phyloP scores from a whole-genome alignment of 2,329 filamentous ascomycete genomes.

The Penicillium sp. region DNA sequence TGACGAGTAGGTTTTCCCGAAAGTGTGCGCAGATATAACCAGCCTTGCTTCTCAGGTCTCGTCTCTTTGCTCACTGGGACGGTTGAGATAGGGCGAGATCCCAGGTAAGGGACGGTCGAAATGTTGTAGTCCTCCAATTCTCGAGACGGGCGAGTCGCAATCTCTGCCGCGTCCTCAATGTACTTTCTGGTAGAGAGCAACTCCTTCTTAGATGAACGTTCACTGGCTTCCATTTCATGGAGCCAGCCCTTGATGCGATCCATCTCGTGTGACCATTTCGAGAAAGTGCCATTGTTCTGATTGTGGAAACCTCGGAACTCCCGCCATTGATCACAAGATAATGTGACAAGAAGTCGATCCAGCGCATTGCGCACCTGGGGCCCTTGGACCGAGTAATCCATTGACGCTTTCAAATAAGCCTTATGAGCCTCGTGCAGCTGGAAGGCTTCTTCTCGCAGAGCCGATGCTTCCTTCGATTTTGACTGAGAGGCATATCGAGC shows the following conservation, averaged over 20 bases:
- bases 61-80: constrained; percentile 55
- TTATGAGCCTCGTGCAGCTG: constrained; percentile 91
- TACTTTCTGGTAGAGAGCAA: constrained; percentile 76
- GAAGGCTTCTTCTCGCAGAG: constrained; percentile 91
- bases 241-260: constrained; percentile 91
- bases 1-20: constrained; percentile 87
- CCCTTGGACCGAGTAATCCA: constrained; percentile 89
- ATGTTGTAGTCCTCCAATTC: constrained; percentile 91
- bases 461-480: constrained; percentile 91
- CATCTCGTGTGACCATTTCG: constrained; percentile 75
- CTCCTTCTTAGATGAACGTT: constrained; percentile 79
- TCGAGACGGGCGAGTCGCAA: constrained; percentile 74
- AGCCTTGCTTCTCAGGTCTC: constrained; percentile 83
- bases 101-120: constrained; percentile 85
- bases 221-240: constrained; percentile 89
- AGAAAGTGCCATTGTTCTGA: constrained; percentile 60
- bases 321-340: constrained; percentile 84
- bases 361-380: constrained; percentile 82
- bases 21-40: constrained; percentile 80
- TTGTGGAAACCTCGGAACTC: constrained; percentile 77
- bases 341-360: constrained; percentile 80
- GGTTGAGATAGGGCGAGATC: constrained; percentile 66
- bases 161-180: constrained; percentile 75
- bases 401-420: constrained; percentile 82
- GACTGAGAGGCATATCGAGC: constrained; percentile 80